Conservation (phyloP, 345 rosid species). For the Boechera retrofracta region DNA sequence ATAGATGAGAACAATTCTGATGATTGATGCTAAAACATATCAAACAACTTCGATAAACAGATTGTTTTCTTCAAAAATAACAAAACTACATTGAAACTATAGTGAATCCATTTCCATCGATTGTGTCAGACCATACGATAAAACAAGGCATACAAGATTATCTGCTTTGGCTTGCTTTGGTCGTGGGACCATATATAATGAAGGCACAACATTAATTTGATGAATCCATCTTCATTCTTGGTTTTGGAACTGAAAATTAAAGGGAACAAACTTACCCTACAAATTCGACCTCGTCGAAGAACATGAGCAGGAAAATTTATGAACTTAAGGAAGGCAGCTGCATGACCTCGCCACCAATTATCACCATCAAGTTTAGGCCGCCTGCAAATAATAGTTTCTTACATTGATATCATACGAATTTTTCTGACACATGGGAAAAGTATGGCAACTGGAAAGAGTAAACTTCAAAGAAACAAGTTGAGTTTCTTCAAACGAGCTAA, state of each 20-base stretch:
- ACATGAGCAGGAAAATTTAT: conserved; percentile 62
- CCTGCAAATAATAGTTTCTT: conserved; percentile 48
- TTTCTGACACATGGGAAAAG: not conserved
- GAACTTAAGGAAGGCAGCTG: conserved; percentile 84
- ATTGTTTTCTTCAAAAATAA: not conserved
- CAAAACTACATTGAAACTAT: not conserved
- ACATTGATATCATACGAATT: conserved; percentile 2
- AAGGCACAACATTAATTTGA: not conserved
- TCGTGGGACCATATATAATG: not conserved
- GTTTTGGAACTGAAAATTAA: not conserved
- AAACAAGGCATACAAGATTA: conserved; percentile 1
- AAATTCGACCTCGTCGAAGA: conserved; percentile 81
- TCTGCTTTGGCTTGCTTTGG: not conserved
- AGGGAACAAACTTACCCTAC: conserved; percentile 53
- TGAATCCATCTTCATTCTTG: not conserved
- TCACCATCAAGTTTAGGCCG: conserved; percentile 82
- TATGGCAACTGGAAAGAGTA: not conserved
- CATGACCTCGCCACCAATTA: conserved; percentile 98
- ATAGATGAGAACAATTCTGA: conserved; percentile 15
- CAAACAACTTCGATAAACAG: conserved; percentile 5
- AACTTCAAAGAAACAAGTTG: conserved; percentile 28
- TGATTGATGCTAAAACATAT: conserved; percentile 1
- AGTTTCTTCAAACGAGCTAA: conserved; percentile 43
- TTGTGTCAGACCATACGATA: not conserved
- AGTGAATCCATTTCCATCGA: not conserved